Evolutionary conservation across 441 rosid genomes (phyloP), one percentile per base, ranked within the genome.

Genomic region (Adansonia rubrostipa): DNA sequence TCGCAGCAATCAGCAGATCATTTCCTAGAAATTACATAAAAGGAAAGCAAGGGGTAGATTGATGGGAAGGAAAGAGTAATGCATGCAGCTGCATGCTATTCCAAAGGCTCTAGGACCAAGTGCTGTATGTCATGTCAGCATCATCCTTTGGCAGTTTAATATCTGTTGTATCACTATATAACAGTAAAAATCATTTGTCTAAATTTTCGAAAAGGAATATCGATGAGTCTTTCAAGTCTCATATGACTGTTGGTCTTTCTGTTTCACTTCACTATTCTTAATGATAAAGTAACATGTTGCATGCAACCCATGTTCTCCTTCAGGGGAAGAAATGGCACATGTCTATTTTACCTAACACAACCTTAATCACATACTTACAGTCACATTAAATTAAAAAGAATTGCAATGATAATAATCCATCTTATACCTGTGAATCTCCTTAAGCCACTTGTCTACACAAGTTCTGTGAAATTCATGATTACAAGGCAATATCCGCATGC

Each of bases 401-500:
- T 58, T n/a, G 17, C 17, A 78, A 76, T 17, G 36, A 45, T 36
- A 69, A 14, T 57, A 40, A 66, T 53, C 63, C 73, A 14, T 61
- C 28, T 10, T 58, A 64, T 89, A 94, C 99, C 99, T 94, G 87
- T 96, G 99, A 80, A 96, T 89, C 93, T 96, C 98, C 81, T 92
- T 96, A 51, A 94, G 97, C 99, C 99, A 96, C 86, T 91, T 96
- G 85, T 96, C 99, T 79, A 96, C 78, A 77, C 98, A 96, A 14
- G 87, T 80, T 79, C 80, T 87, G 69, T 96, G 99, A 80, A 94
- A 96, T 66, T 92, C 97, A 79, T 96, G 97, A 84, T 89, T 88
- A 84, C 98, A 96, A 11, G 99, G 98, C 81, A 94, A 82, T 79
- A 93, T 77, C 63, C 98, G 88, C 88, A 94, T 82, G 81, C 80